A percentile compares a stretch with the other conserved stretches of the same genome.
Conservation (phyloP, 768 basidiomycete genomes). For the Pilatotrama ljubarskyi region DNA sequence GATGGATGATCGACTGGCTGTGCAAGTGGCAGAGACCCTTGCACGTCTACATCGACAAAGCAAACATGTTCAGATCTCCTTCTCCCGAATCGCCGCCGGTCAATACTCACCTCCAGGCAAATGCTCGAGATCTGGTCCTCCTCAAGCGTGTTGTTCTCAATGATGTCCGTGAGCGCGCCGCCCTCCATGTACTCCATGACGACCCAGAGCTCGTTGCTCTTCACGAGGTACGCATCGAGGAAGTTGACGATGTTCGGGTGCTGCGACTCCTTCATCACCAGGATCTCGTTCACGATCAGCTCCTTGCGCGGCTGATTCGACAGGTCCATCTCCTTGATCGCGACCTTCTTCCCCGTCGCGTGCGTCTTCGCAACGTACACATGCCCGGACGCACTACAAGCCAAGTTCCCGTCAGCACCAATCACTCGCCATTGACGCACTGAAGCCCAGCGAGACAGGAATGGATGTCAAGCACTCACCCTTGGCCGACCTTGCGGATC, state of each 20-base stretch:
- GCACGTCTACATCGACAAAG: slow-evolving; percentile 65
- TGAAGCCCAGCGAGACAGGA: not conserved
- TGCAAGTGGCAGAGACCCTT: slow-evolving; percentile 93
- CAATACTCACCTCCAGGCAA: slow-evolving; percentile 72
- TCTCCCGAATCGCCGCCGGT: no score
- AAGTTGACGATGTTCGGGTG: slow-evolving; percentile 98
- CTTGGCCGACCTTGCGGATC: slow-evolving; percentile 98
- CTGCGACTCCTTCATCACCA: slow-evolving; percentile 98
- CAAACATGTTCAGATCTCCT: no score
- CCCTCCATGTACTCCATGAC: slow-evolving; percentile 99
- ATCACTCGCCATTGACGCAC: not conserved
- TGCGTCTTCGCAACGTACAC: slow-evolving; percentile 96
- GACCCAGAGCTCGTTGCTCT: slow-evolving; percentile 90
- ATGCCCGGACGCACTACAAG: slow-evolving; percentile 86
- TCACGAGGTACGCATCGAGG: slow-evolving; percentile 86
- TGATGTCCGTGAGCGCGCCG: slow-evolving; percentile 95
- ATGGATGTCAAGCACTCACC: slow-evolving; percentile 53
- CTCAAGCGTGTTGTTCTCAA: slow-evolving; percentile 93
- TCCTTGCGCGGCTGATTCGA: slow-evolving; percentile 95
- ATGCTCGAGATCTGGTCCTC: slow-evolving; percentile 96
- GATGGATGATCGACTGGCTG: slow-evolving; percentile 92
- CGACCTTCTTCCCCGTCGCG: slow-evolving; percentile 82
- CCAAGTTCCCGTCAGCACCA: not conserved
- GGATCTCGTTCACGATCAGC: slow-evolving; percentile 95
- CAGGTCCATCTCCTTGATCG: slow-evolving; percentile 98